Evolutionary conservation across 2,329 filamentous ascomycete species (phyloP).

Genomic region (Botryotinia narcissicola): DNA sequence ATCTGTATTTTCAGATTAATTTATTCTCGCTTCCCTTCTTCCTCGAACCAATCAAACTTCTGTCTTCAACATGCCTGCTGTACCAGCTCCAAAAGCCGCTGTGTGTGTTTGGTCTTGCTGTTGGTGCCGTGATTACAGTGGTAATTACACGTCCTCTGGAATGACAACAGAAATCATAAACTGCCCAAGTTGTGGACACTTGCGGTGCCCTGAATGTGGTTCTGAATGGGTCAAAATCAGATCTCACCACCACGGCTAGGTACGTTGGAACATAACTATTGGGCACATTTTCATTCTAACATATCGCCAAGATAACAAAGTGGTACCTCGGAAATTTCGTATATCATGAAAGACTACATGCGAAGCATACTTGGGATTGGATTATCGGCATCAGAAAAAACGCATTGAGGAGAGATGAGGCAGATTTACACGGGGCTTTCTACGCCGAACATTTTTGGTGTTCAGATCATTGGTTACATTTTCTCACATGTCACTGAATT

Average conservation of each 20-base stretch:
- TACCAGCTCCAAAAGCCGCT: background rate
- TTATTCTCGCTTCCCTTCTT: background rate
- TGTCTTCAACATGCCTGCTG: slow-evolving; percentile 5
- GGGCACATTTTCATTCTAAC: background rate
- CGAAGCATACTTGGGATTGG: background rate
- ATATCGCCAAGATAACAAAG: background rate
- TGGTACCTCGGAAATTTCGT: background rate
- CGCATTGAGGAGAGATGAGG: background rate
- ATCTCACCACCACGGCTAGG: background rate
- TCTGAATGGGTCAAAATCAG: background rate
- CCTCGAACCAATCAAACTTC: background rate
- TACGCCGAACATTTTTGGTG: background rate
- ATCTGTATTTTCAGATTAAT: background rate
- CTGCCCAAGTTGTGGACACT: background rate
- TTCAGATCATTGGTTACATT: background rate
- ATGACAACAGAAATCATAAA: slow-evolving; percentile 9
- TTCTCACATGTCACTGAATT: background rate
- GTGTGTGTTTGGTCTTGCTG: slow-evolving; percentile 12
- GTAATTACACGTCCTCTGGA: background rate
- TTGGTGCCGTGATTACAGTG: background rate
- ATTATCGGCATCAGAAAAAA: background rate
- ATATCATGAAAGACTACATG: background rate
- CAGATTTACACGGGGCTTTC: background rate
- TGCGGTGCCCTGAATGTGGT: background rate
- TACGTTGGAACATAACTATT: background rate